phyloP scores from a whole-genome alignment of 495 filamentous ascomycete genomes.

The Penicilliopsis zonata region DNA sequence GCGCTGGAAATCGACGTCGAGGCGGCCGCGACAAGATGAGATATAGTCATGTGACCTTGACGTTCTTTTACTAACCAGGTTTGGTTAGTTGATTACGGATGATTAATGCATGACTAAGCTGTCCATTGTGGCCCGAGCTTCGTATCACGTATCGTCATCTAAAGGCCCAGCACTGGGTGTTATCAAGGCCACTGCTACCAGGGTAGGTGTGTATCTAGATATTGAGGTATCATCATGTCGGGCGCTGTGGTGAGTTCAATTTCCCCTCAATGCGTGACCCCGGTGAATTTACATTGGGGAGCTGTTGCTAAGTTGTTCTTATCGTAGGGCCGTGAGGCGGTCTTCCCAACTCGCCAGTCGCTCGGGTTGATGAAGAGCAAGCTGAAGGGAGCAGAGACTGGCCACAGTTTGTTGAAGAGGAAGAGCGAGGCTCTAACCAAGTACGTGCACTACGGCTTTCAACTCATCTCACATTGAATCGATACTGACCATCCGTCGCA shows the following conservation, averaged over 20 bases:
- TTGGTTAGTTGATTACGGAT: neutral
- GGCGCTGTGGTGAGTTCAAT: slow-evolving; percentile 41
- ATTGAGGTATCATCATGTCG: too few relatives aligned
- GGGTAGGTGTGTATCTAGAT: too few relatives aligned
- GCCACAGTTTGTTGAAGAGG: slow-evolving; percentile 76
- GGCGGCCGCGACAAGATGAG: slow-evolving; percentile 10
- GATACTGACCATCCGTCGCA: too few relatives aligned
- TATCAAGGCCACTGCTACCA: neutral
- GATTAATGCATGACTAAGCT: slow-evolving; percentile 6
- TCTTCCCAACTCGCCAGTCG: slow-evolving; percentile 97
- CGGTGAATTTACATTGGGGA: neutral
- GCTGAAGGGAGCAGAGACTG: slow-evolving; percentile 90
- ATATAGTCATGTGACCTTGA: slow-evolving; percentile 21
- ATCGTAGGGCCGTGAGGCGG: slow-evolving; percentile 55
- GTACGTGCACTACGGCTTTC: slow-evolving; percentile 22
- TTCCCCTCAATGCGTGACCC: neutral
- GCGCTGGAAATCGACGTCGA: slow-evolving; percentile 7
- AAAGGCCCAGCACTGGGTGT: neutral
- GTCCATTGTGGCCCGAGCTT: slow-evolving; percentile 16
- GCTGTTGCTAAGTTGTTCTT: neutral
- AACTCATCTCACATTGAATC: too few relatives aligned
- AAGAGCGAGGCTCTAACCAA: slow-evolving; percentile 92
- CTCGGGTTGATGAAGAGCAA: slow-evolving; percentile 96
- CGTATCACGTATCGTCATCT: slow-evolving; percentile 13
- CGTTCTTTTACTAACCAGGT: neutral